Conservation (phyloP, 148 eudicot species). For the Chenopodium formosanum region DNA sequence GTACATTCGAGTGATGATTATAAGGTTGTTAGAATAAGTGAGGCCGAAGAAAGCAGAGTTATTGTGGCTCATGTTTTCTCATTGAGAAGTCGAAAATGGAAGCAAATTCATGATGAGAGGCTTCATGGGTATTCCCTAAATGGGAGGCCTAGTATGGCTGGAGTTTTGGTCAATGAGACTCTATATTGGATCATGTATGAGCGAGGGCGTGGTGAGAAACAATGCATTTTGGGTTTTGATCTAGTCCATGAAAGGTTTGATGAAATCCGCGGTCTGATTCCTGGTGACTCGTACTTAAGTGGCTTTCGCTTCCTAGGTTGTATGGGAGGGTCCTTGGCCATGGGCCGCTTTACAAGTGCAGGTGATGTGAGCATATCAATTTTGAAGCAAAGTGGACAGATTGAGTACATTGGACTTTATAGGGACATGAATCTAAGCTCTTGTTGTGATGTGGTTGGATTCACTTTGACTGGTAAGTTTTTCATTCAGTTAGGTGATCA, state of each 20-base stretch:
- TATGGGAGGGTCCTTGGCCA: conserved; percentile 28
- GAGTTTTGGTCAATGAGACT: conserved; percentile 20
- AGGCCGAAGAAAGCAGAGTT: not conserved
- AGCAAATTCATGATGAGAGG: conserved; percentile 13
- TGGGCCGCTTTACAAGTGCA: conserved; percentile 21
- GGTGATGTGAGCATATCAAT: conserved; percentile 30
- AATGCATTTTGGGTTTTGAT: conserved; percentile 28
- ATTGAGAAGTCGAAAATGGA: conserved; percentile 22
- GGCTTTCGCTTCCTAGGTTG: conserved; percentile 25
- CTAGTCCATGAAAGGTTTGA: conserved; percentile 18
- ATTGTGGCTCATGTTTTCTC: conserved; percentile 24
- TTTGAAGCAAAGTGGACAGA: conserved; percentile 14
- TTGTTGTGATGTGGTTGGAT: conserved; percentile 24
- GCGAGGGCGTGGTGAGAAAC: conserved; percentile 9
- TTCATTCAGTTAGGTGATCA: conserved; percentile 19
- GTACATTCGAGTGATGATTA: conserved; percentile 25
- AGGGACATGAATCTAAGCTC: conserved; percentile 26
- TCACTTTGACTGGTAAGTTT: conserved; percentile 16
- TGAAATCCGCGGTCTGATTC: not conserved
- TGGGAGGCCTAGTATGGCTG: not conserved
- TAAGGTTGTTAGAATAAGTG: conserved; percentile 25
- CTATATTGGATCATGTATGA: conserved; percentile 29
- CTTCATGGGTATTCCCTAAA: conserved; percentile 11
- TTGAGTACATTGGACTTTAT: conserved; percentile 29
- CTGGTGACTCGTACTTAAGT: conserved; percentile 22